Evolutionary conservation across 2,329 filamentous ascomycete genomes (phyloP).

Genomic region (Diaporthe helianthi): DNA sequence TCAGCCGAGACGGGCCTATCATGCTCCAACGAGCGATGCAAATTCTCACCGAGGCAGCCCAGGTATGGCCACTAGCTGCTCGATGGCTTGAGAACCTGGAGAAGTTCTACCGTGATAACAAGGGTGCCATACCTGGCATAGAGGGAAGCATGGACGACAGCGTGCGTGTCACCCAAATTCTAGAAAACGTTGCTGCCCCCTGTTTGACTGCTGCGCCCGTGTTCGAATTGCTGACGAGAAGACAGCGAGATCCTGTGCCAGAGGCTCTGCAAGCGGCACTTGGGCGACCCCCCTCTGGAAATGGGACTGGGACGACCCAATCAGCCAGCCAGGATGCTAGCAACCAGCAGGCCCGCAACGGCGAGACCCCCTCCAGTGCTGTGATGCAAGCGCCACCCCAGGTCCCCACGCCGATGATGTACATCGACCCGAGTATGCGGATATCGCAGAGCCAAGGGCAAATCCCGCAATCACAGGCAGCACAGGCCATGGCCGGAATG

Average conservation of each 20-base stretch:
- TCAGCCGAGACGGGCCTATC: conserved; percentile 49
- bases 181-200: conserved; percentile 27
- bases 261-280: conserved; percentile 39
- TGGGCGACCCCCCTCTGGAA: conserved; percentile 25
- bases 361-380: conserved; percentile 27
- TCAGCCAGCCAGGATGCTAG: conserved; percentile 6
- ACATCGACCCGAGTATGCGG: conserved; percentile 39
- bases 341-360: conserved; percentile 28
- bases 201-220: conserved; percentile 34
- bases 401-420: conserved; percentile 35
- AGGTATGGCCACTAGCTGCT: conserved; percentile 60
- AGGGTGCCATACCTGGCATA: conserved; percentile 46
- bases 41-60: conserved; percentile 56
- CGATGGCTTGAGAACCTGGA: conserved; percentile 60
- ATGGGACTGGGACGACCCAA: conserved; percentile 26
- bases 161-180: conserved; percentile 40
- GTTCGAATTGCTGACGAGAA: conserved; percentile 38
- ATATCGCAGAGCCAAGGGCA: conserved; percentile 32
- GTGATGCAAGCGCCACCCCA: conserved; percentile 37
- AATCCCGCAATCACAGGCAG: conserved; percentile 35
- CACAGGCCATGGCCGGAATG: conserved; percentile 36
- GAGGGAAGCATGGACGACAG: conserved; percentile 61
- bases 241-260: conserved; percentile 41
- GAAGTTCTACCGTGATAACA: conserved; percentile 54
- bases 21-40: conserved; percentile 55